Percentiles rank a stretch among this genome's conserved stretches.
These are phyloP conservation scores for Maudiozyma barnettii DNA, from an alignment of 805 yeast genomes.

Conservation along the genomic window DNA sequence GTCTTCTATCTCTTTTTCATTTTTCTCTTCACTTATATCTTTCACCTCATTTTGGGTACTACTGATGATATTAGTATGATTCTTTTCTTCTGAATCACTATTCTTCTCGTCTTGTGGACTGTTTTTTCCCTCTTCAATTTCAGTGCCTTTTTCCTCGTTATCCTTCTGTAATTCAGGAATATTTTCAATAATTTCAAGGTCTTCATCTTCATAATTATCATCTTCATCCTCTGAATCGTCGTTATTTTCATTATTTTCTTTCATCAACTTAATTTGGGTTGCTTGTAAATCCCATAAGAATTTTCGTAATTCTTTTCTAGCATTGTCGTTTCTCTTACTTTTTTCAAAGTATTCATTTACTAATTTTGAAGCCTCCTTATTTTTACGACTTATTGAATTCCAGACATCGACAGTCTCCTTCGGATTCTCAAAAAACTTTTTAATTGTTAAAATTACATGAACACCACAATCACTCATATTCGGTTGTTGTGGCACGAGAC, in stretches of 20 bases:
- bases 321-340: conserved; percentile 13
- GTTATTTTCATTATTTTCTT: conserved; percentile 2
- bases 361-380: conserved; percentile 10
- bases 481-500: conserved; percentile 70
- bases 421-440: conserved; percentile 45
- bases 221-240: conserved; percentile 6
- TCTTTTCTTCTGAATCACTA: too few species aligned
- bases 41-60: too few species aligned
- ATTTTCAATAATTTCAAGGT: conserved; percentile 26
- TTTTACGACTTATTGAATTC: conserved; percentile 26
- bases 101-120: not conserved
- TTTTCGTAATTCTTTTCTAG: conserved; percentile 21
- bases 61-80: too few species aligned
- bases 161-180: conserved; percentile 1
- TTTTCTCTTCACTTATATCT: not conserved
- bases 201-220: conserved; percentile 15
- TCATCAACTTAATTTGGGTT: conserved; percentile 10
- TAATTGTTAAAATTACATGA: conserved; percentile 70
- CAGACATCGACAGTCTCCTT: conserved; percentile 40
- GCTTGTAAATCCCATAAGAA: conserved; percentile 17
- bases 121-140: not conserved
- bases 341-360: conserved; percentile 24
- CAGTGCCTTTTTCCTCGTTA: not conserved
- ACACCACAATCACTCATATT: conserved; percentile 94
- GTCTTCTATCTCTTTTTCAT: not conserved